Percentiles rank a stretch among this genome's conserved stretches.
Evolutionary conservation across 805 yeast genomes (phyloP).

Genomic region (Monosporozyma solicola): DNA sequence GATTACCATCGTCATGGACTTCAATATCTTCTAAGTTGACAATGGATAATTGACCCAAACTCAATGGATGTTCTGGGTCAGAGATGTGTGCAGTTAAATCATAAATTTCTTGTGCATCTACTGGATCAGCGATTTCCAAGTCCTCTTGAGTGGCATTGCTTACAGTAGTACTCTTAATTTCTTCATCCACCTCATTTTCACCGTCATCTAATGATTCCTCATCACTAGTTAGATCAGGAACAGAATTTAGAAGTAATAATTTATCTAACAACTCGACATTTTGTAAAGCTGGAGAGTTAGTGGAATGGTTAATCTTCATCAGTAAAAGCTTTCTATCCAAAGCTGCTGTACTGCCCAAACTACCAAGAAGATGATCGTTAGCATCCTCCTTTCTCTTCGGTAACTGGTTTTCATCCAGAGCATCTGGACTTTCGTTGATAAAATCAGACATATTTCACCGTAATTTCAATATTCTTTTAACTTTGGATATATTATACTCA

Average conservation of each 20-base stretch:
- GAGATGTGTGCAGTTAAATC: constrained; percentile 79
- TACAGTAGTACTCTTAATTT: constrained; percentile 1
- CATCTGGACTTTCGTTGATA: constrained; percentile 85
- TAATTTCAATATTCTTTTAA: neutral
- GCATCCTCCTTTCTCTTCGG: constrained; percentile 51
- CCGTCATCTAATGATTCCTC: constrained; percentile 12
- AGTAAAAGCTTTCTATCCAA: constrained; percentile 20
- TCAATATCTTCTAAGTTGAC: constrained; percentile 76
- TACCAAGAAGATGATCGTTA: constrained; percentile 15
- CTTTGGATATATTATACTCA: neutral
- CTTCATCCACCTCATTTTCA: constrained; percentile 6
- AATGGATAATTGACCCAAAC: constrained; percentile 89
- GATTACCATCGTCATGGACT: constrained; percentile 50
- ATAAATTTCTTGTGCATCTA: constrained; percentile 84
- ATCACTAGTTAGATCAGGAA: constrained; percentile 20
- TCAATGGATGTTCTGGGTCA: constrained; percentile 96
- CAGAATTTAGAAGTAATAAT: constrained; percentile 15
- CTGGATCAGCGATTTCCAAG: constrained; percentile 40
- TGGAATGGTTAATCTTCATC: constrained; percentile 20
- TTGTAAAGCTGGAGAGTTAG: constrained; percentile 18
- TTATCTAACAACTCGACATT: constrained; percentile 26
- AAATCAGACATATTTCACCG: constrained; percentile 54
- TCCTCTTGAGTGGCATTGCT: constrained; percentile 1
- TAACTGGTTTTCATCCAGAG: constrained; percentile 62
- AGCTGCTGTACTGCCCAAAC: constrained; percentile 9